These are phyloP conservation scores for Fusarium sp. DNA, from an alignment of 2,329 filamentous ascomycete genomes.

Conservation along the genomic window DNA sequence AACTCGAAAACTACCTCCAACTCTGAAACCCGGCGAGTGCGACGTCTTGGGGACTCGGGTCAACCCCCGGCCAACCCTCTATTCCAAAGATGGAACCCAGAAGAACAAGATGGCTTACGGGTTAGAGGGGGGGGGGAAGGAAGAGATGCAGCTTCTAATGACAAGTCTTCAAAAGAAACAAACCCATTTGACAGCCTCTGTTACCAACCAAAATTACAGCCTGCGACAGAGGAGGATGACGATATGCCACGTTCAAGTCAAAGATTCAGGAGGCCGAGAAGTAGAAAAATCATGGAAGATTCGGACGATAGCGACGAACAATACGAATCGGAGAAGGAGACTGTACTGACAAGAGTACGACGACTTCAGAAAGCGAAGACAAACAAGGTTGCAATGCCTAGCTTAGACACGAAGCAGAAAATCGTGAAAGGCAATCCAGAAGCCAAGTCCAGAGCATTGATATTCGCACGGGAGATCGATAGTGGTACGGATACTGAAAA, in stretches of 20 bases:
- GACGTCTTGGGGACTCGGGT: conserved; percentile 48
- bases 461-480: conserved; percentile 27
- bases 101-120: conserved; percentile 33
- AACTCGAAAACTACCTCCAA: conserved; percentile 45
- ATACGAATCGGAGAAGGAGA: conserved; percentile 31
- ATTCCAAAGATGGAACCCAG: conserved; percentile 51
- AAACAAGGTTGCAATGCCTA: neutral
- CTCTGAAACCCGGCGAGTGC: conserved; percentile 49
- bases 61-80: conserved; percentile 49
- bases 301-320: conserved; percentile 31
- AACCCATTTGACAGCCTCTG: conserved; percentile 3
- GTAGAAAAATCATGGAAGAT: conserved; percentile 32
- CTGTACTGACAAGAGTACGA: conserved; percentile 41
- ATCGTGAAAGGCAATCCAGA: neutral
- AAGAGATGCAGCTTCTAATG: conserved; percentile 3
- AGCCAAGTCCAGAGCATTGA: conserved; percentile 22
- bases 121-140: conserved; percentile 1
- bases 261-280: conserved; percentile 24
- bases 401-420: neutral
- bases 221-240: conserved; percentile 22
- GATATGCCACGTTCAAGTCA: conserved; percentile 9
- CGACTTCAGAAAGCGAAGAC: conserved; percentile 30
- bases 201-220: neutral
- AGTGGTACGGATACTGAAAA: conserved; percentile 22
- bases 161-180: conserved; percentile 11